phyloP scores from a whole-genome alignment of 176 grass and related monocot species.

The Chrysopogon serrulatus region DNA sequence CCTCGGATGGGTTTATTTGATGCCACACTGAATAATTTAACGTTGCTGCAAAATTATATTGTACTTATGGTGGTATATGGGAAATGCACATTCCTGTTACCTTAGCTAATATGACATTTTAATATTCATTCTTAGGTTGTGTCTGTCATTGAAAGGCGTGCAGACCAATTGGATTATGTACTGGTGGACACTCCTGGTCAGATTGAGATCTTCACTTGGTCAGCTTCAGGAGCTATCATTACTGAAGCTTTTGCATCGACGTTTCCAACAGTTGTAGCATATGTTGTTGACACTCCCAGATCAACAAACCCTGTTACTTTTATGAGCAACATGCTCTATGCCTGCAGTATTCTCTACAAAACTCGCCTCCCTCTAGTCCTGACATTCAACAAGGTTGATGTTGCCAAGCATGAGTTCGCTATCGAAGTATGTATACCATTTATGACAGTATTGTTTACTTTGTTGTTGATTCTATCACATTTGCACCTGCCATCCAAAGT shows the following conservation, averaged over 20 bases:
- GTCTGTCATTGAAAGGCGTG: conserved; percentile 83
- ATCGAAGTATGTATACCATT: conserved; percentile 46
- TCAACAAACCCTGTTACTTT: conserved; percentile 83
- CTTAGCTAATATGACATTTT: not conserved
- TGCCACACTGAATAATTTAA: not conserved
- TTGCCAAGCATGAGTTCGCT: conserved; percentile 82
- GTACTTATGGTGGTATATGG: not conserved
- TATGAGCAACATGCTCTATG: conserved; percentile 99
- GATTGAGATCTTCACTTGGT: conserved; percentile 99
- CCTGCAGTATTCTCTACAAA: conserved; percentile 95
- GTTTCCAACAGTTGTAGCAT: conserved; percentile 89
- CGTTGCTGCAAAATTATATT: not conserved
- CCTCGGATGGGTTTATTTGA: not conserved
- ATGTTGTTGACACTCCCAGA: conserved; percentile 87
- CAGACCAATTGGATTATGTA: conserved; percentile 86
- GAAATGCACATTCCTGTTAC: not conserved
- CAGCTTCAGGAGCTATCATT: conserved; percentile 95
- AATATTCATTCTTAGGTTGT: conserved; percentile 63
- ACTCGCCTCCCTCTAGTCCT: conserved; percentile 78
- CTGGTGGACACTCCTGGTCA: conserved; percentile 92
- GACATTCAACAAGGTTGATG: conserved; percentile 94
- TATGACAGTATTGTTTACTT: not conserved
- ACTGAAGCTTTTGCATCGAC: conserved; percentile 96
- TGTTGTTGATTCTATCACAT: not conserved
- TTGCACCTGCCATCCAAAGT: not conserved